Base-by-base conservation (phyloP, 192 early-diverging fungal species). In the Backusella sp. region DNA sequence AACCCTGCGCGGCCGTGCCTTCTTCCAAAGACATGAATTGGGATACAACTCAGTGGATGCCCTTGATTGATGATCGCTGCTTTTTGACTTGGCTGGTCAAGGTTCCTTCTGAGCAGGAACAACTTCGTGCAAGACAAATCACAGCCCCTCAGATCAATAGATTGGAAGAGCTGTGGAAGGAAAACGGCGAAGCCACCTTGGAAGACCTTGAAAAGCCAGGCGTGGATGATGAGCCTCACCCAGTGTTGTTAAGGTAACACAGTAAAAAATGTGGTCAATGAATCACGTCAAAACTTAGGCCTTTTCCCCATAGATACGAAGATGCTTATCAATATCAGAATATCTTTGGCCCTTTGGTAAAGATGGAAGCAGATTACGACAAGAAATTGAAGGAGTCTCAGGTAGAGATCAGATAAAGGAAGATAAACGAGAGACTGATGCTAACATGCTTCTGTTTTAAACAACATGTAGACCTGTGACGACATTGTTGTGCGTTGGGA, bases 261-360 rank as follows among this genome's bases (percentile, higher is more conserved):
- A 11, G 11, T 37, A 5, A 36, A 36, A 26, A 39, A 32, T 68
- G 11, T 39, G 0, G 44, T 12, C 21, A 28, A 42, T 62, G 12
- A 62, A 32, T 2, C 32, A 32, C 32, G 2, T 32, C 32, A 32
- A 32, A 32, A 32, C 32, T 32, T 32, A 32, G 32, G 32, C 32
- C 32, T 32, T 32, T 32, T 32, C 32, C 3, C 3, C 32, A 32
- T 32, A 93, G 92, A 82, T 97, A 97, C 66, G 96, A 99, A 66
- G 97, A 99, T 84, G 97, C 96, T 1, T 97, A 97, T 82, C 95
- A 97, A 81, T 99, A 99, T 83, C 96, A 96, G 78, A 96, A 92
- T 78, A 96, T 96, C 30, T 96, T 99, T 85, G 96, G 93, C 0
- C 96, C 97, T 6, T 83, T 99, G 44, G 95, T 99, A 21, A 94